Evolutionary conservation across 495 filamentous ascomycete species (phyloP).

Genomic region (Sordaria brevicollis): DNA sequence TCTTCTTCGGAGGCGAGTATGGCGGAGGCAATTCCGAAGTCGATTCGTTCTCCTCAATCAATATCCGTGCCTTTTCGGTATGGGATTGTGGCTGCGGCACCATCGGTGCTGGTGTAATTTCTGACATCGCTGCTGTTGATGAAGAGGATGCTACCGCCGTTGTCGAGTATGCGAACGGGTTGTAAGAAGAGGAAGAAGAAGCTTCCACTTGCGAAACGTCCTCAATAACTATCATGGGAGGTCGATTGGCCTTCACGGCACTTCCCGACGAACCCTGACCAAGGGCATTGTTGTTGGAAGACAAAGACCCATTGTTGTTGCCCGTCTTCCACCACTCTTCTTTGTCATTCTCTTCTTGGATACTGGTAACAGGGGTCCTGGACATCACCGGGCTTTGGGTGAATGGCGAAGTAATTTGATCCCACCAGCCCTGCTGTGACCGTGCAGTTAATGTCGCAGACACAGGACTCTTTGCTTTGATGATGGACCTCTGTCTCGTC

Average conservation of each 20-base stretch:
- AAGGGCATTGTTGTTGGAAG: conserved; percentile 8
- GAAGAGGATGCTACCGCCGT: neutral
- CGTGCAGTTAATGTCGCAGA: conserved; percentile 15
- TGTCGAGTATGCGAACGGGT: neutral
- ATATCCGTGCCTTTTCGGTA: conserved; percentile 28
- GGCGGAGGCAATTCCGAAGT: conserved; percentile 29
- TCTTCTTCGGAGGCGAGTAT: conserved; percentile 26
- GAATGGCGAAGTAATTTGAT: conserved; percentile 70
- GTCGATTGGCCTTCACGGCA: neutral
- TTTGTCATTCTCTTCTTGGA: neutral
- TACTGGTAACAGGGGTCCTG: neutral
- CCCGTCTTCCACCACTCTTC: conserved; percentile 27
- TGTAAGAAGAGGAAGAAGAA: neutral
- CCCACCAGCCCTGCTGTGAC: conserved; percentile 75
- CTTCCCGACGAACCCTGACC: neutral
- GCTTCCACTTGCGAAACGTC: conserved; percentile 7
- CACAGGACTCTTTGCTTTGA: conserved; percentile 11
- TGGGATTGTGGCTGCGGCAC: conserved; percentile 11
- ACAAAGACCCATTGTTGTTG: conserved; percentile 19
- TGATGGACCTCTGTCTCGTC: conserved; percentile 21
- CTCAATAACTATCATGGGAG: conserved; percentile 7
- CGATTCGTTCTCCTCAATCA: conserved; percentile 17
- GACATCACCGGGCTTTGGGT: conserved; percentile 7
- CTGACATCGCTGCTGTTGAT: conserved; percentile 8
- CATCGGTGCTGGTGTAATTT: conserved; percentile 9